A percentile compares a stretch with the other conserved stretches of the same genome.
phyloP scores from a whole-genome alignment of 2,329 filamentous ascomycete species.

The Cercospora zeae-maydis region DNA sequence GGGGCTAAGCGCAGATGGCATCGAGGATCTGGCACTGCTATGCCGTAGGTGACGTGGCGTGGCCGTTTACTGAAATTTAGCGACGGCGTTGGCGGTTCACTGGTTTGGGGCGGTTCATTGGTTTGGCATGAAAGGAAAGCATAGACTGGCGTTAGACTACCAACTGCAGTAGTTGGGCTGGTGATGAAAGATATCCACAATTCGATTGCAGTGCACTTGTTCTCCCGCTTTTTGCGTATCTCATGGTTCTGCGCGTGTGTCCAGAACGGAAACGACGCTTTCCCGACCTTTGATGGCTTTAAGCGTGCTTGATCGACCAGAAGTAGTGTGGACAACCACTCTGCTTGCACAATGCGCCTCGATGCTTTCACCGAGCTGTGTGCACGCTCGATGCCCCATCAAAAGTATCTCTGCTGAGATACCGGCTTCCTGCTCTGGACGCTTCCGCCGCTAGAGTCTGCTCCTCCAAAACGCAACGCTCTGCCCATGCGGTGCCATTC shows the following conservation, averaged over 20 bases:
- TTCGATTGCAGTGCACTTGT: background rate
- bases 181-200: background rate
- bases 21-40: background rate
- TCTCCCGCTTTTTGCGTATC: background rate
- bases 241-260: background rate
- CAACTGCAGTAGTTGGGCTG: background rate
- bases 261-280: background rate
- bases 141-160: background rate
- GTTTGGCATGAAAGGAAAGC: background rate
- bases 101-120: conserved; percentile 9
- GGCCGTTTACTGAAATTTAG: conserved; percentile 14
- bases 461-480: background rate
- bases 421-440: background rate
- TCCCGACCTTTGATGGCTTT: background rate
- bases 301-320: background rate
- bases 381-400: background rate
- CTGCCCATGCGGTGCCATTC: background rate
- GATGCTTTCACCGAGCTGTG: background rate
- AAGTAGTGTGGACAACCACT: background rate
- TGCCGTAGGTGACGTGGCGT: background rate
- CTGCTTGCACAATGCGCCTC: background rate
- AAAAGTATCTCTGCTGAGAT: background rate
- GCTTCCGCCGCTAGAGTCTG: background rate
- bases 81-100: conserved; percentile 22
- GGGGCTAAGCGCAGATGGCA: background rate